These are phyloP conservation scores for Neoascochyta sp. DNA, from an alignment of 2,329 filamentous ascomycete genomes.

Conservation along the genomic window DNA sequence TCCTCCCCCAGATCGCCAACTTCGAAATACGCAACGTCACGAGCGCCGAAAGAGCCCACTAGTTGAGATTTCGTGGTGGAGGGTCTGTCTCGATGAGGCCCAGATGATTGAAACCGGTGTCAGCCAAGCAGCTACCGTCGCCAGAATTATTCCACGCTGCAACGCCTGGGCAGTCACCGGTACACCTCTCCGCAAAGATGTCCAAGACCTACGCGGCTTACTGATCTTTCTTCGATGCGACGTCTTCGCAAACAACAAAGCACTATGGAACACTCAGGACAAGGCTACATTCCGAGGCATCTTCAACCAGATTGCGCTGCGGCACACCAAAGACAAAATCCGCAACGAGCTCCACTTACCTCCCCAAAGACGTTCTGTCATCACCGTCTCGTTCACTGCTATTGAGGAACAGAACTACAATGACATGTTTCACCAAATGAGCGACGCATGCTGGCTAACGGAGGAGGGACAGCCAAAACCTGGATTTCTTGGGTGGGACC, in stretches of 20 bases:
- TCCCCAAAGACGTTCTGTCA: constrained; percentile 77
- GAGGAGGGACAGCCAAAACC: constrained; percentile 58
- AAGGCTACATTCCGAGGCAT: constrained; percentile 64
- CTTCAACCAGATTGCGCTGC: constrained; percentile 68
- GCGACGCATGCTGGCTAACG: constrained; percentile 63
- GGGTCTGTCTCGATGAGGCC: constrained; percentile 69
- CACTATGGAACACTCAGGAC: constrained; percentile 68
- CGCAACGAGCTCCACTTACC: constrained; percentile 76
- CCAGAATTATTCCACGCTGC: constrained; percentile 72
- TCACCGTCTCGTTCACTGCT: constrained; percentile 84
- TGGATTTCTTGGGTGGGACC: constrained; percentile 63
- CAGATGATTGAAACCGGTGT: constrained; percentile 93
- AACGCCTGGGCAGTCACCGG: constrained; percentile 93
- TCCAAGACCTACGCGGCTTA: constrained; percentile 75
- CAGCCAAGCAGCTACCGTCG: constrained; percentile 76
- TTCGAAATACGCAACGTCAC: constrained; percentile 62
- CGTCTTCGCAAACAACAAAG: constrained; percentile 64
- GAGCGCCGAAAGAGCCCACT: constrained; percentile 69
- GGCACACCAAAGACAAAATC: constrained; percentile 81
- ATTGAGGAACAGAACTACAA: constrained; percentile 89
- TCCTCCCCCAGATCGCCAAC: constrained; percentile 65
- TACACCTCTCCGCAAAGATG: constrained; percentile 78
- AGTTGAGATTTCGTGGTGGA: constrained; percentile 81
- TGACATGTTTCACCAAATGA: constrained; percentile 71
- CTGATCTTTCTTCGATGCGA: constrained; percentile 76